Evolutionary conservation across 2,329 filamentous ascomycete species (phyloP), one percentile per base, ranked within the genome.

Genomic region (Aureobasidium melanogenum): DNA sequence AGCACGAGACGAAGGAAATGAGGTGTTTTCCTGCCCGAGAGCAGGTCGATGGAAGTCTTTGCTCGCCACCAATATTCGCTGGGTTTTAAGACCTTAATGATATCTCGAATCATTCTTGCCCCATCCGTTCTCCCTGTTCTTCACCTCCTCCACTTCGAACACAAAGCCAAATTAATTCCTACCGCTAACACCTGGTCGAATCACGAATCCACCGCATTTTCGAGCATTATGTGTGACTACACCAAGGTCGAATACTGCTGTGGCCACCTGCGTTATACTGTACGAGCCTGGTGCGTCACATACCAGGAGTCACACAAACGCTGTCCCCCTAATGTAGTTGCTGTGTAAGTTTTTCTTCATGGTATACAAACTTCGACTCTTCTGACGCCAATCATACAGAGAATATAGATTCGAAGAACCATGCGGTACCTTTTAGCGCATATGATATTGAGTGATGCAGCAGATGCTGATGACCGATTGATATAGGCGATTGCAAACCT

Each of bases 221-320:
- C 36, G 36, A 8, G 15, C 6, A 71, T 59, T 51, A 84, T 84
- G 82, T 84, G 82, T 70, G 81, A 84, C 69, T 84, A 84, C 66
- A 83, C 78, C 24, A 78, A 83, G 71, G 81, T 84, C 59, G 79
- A 82, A 63, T 84, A 81, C 69, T 74, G 76, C 43, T 84, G 82
- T 70, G 76, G 76, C 52, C 81, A 84, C 70, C 72, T 80, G 62
- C 76, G 81, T 30, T 83, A 79, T 66, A 80, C 79, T 9, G 81
- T 84, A 50, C 75, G 79, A 64, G 79, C 79, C 19, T 84, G 81
- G 81, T 84, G 81, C 59, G 73, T 74, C 60, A 77, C 75, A 67
- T 79, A 80, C 62, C 77, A 79, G 71, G 77, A 79, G 66, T 82
- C 80, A 34, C 81, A 83, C 65, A 79, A 77, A 64, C 73, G 81